These are phyloP conservation scores for Neospermospora avenae DNA, from an alignment of 2,329 filamentous ascomycete species.

Conservation along the genomic window DNA sequence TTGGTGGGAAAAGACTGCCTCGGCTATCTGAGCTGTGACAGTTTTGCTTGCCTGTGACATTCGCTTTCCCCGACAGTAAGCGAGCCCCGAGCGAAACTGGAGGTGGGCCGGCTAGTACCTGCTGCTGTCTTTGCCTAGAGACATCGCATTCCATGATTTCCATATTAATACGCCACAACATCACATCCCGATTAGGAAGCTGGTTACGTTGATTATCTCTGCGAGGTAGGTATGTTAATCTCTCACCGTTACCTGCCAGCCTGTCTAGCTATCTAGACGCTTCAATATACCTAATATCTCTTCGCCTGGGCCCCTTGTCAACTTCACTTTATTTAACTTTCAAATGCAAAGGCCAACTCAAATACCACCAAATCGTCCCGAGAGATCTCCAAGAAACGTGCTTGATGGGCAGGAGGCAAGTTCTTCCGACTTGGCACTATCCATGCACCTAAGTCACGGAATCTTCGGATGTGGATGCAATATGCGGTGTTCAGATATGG, in stretches of 20 bases:
- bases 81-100: no score
- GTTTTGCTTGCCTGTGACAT: no score
- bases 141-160: background rate
- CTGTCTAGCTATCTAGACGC: background rate
- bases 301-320: background rate
- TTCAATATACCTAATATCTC: no score
- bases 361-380: background rate
- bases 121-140: background rate
- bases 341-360: background rate
- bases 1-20: no score
- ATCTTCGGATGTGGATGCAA: background rate
- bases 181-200: background rate
- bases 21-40: no score
- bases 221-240: no score
- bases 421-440: constrained; percentile 1
- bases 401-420: background rate
- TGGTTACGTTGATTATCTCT: background rate
- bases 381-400: background rate
- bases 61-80: no score
- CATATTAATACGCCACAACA: background rate
- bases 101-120: no score
- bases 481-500: background rate
- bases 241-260: background rate
- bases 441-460: background rate
- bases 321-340: background rate